Evolutionary conservation across 148 eudicot genomes (phyloP).

Genomic region (Talinum fruticosum): DNA sequence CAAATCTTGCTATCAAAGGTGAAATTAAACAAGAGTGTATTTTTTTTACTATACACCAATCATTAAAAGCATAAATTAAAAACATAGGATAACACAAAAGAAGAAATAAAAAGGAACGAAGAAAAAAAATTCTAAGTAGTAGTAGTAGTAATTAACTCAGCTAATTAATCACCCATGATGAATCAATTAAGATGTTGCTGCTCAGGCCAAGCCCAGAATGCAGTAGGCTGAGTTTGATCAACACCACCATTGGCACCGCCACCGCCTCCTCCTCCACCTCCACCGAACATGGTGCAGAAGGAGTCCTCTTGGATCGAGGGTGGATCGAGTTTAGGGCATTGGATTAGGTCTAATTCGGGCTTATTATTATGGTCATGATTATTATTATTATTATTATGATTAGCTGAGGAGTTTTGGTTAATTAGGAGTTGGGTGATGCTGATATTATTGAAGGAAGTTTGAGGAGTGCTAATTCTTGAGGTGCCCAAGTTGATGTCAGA

Average conservation of each 20-base stretch:
- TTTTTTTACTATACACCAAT: conserved; percentile 32
- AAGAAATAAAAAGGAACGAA: background rate
- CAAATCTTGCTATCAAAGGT: background rate
- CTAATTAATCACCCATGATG: background rate
- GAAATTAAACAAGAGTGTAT: conserved; percentile 2
- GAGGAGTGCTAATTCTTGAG: conserved; percentile 29
- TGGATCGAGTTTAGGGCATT: conserved; percentile 31
- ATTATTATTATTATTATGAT: background rate
- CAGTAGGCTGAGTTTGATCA: conserved; percentile 30
- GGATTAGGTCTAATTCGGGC: conserved; percentile 27
- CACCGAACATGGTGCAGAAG: conserved; percentile 26
- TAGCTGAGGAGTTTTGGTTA: conserved; percentile 18
- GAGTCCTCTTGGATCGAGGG: conserved; percentile 26
- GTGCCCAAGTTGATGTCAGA: conserved; percentile 49
- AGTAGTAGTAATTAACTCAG: background rate
- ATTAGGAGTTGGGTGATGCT: conserved; percentile 27
- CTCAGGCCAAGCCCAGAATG: conserved; percentile 45
- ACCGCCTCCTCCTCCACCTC: conserved; percentile 6
- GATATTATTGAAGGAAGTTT: conserved; percentile 26
- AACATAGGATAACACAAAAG: background rate
- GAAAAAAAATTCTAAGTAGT: background rate
- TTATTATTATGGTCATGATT: conserved; percentile 7
- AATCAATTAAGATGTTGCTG: conserved; percentile 31
- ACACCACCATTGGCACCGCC: conserved; percentile 6
- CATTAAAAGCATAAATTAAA: conserved; percentile 14